These are phyloP conservation scores for Elaeis oleifera DNA, from an alignment of 202 grass and related monocot species.

Conservation along the genomic window DNA sequence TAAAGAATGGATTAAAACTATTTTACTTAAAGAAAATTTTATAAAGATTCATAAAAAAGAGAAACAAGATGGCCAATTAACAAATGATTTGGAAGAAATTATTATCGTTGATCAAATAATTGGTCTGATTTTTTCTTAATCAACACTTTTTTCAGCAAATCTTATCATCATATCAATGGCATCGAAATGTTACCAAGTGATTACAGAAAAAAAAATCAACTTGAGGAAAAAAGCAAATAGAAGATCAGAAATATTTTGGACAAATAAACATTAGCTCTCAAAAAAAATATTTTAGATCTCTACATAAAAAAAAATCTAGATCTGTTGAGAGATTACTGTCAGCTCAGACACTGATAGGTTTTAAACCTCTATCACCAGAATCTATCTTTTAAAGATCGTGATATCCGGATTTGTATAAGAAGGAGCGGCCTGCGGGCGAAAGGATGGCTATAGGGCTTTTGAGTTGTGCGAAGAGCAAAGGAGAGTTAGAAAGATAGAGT, in stretches of 20 bases:
- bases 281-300: neutral
- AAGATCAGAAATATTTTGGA: too few species aligned
- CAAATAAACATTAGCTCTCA: too few species aligned
- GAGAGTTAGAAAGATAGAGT: too few species aligned
- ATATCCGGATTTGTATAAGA: too few species aligned
- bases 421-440: too few species aligned
- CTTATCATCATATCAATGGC: constrained; percentile 61
- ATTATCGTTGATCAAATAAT: constrained; percentile 76
- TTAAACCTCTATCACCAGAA: neutral
- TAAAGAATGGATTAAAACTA: neutral
- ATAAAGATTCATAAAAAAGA: neutral
- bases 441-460: too few species aligned
- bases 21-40: neutral
- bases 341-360: constrained; percentile 90
- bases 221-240: too few species aligned
- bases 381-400: too few species aligned
- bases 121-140: constrained; percentile 65
- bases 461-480: too few species aligned
- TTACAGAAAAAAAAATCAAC: neutral
- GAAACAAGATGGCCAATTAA: neutral
- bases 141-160: constrained; percentile 48
- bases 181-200: constrained; percentile 3
- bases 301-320: too few species aligned
- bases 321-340: too few species aligned
- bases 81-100: neutral